phyloP scores from a whole-genome alignment of 495 filamentous ascomycete genomes.

The Hypomontagnella monticulosa region DNA sequence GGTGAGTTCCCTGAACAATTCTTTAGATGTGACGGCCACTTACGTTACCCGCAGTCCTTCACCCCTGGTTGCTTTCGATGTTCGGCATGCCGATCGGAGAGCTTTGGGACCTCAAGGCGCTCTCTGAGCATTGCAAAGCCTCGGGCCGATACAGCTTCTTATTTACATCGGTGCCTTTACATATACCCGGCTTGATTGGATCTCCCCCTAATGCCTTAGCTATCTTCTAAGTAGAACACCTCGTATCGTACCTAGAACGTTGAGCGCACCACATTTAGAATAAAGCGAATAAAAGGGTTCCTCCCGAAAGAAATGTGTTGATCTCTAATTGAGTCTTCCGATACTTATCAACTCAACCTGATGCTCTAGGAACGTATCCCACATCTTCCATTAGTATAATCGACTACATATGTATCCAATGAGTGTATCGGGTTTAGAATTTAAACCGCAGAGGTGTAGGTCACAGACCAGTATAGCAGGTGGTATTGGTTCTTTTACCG shows the following conservation, averaged over 20 bases:
- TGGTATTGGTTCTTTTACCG: too few relatives aligned
- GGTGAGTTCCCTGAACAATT: constrained; percentile 44
- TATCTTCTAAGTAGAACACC: constrained; percentile 54
- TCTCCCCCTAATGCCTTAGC: constrained; percentile 62
- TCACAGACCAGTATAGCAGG: too few relatives aligned
- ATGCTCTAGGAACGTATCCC: too few relatives aligned
- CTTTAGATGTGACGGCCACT: neutral
- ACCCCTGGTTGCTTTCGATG: constrained; percentile 69
- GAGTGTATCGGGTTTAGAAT: too few relatives aligned
- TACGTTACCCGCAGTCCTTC: constrained; percentile 55
- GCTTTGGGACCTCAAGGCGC: constrained; percentile 66
- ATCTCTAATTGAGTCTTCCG: too few relatives aligned
- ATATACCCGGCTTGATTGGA: constrained; percentile 63
- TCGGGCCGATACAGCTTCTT: constrained; percentile 74
- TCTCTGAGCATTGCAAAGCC: constrained; percentile 61
- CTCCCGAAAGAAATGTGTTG: too few relatives aligned
- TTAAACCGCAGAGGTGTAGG: too few relatives aligned
- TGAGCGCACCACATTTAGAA: too few relatives aligned
- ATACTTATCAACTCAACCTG: too few relatives aligned
- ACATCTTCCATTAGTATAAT: too few relatives aligned
- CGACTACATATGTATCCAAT: too few relatives aligned
- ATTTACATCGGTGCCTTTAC: constrained; percentile 69
- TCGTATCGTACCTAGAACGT: neutral
- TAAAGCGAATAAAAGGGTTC: too few relatives aligned
- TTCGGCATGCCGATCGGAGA: constrained; percentile 74